Evolutionary conservation across 176 grass and related monocot genomes (phyloP).

Genomic region (Bolboschoenus planiculmis): DNA sequence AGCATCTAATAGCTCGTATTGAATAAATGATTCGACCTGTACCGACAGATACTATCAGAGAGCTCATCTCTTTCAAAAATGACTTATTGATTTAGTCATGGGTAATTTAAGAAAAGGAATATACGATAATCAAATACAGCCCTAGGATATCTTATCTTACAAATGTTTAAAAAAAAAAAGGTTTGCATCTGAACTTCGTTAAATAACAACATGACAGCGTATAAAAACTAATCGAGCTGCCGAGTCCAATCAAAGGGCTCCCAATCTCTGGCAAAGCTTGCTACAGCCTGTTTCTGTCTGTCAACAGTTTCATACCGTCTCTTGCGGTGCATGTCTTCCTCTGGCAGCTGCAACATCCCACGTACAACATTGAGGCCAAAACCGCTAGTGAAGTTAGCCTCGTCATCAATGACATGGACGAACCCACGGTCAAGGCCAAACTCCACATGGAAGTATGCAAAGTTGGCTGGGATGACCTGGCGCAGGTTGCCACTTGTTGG

Average conservation of each 20-base stretch:
- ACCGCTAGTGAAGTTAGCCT: constrained; percentile 58
- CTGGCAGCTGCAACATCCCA: constrained; percentile 63
- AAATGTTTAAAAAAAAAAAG: not conserved
- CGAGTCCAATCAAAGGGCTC: constrained; percentile 84
- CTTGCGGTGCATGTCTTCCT: constrained; percentile 77
- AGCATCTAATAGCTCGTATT: not conserved
- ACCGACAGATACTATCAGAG: not conserved
- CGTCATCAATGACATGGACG: constrained; percentile 90
- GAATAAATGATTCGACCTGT: not conserved
- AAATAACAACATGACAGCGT: not conserved
- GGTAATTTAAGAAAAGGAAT: not conserved
- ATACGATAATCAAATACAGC: not conserved
- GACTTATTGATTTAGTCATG: not conserved
- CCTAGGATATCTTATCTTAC: not conserved
- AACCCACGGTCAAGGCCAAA: constrained; percentile 80
- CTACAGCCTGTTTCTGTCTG: constrained; percentile 55
- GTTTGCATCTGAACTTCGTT: not conserved
- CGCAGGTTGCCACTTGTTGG: constrained; percentile 68
- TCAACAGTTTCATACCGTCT: constrained; percentile 62
- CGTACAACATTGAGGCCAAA: constrained; percentile 84
- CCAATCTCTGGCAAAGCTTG: constrained; percentile 57
- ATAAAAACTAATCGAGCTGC: constrained; percentile 31
- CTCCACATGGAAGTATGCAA: constrained; percentile 91
- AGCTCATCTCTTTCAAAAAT: constrained; percentile 4
- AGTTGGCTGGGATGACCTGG: constrained; percentile 75